Evolutionary conservation across 1,139 yeast genomes (phyloP).

Genomic region (Ogataea hybrid): DNA sequence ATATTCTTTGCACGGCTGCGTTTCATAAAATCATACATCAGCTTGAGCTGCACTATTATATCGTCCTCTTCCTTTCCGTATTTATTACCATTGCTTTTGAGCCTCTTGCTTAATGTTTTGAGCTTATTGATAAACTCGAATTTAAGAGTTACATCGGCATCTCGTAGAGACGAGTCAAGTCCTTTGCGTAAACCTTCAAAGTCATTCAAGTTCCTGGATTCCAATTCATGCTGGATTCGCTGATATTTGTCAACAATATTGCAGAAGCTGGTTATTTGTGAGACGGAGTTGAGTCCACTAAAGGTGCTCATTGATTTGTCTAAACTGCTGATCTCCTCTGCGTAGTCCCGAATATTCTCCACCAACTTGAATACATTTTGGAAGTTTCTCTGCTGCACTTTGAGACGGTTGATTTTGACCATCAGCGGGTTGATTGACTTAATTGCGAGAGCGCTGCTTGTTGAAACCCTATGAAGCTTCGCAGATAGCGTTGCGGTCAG

Average conservation of each 20-base stretch:
- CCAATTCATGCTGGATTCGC: conserved; percentile 38
- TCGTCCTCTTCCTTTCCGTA: conserved; percentile 43
- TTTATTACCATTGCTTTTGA: conserved; percentile 42
- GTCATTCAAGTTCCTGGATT: conserved; percentile 36
- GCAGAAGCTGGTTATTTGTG: conserved; percentile 35
- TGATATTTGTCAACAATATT: conserved; percentile 39
- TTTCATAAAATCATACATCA: conserved; percentile 36
- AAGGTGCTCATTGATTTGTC: conserved; percentile 14
- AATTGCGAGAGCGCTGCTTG: conserved; percentile 61
- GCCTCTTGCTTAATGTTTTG: conserved; percentile 34
- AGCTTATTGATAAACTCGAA: conserved; percentile 35
- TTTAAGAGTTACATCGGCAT: conserved; percentile 43
- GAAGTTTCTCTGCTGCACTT: conserved; percentile 55
- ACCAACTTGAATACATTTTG: conserved; percentile 61
- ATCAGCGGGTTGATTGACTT: conserved; percentile 69
- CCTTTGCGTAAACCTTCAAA: conserved; percentile 50
- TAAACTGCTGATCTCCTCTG: conserved; percentile 44
- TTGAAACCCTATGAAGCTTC: conserved; percentile 55
- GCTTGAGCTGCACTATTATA: conserved; percentile 44
- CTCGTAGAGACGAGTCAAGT: conserved; percentile 45
- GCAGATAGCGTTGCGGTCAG: conserved; percentile 55
- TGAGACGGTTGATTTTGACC: conserved; percentile 56
- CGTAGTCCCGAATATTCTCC: conserved; percentile 62
- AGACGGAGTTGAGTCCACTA: conserved; percentile 33
- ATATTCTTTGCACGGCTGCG: conserved; percentile 23